Percentiles rank a stretch among this genome's conserved stretches.
These are phyloP conservation scores for Zygosaccharomyces bailii DNA, from an alignment of 805 yeast species.

Conservation along the genomic window DNA sequence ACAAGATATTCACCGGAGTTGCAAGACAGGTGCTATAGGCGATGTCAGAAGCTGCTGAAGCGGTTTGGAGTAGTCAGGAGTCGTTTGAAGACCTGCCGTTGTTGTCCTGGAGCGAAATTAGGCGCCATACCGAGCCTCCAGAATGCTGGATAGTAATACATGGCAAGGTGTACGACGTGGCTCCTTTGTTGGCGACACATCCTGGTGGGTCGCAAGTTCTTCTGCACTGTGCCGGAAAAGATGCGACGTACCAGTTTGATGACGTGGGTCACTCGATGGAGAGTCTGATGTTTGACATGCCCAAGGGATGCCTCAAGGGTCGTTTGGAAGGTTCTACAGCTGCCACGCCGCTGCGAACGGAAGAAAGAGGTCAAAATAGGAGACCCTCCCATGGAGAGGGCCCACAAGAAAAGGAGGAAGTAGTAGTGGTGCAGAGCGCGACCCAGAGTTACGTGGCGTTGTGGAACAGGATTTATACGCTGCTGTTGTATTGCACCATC, in stretches of 20 bases:
- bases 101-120: constrained; percentile 18
- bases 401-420: constrained; percentile 2
- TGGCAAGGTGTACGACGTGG: constrained; percentile 26
- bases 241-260: constrained; percentile 27
- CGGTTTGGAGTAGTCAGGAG: background rate
- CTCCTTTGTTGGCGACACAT: constrained; percentile 24
- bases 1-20: background rate
- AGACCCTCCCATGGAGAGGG: background rate
- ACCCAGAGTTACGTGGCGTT: constrained; percentile 7
- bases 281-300: constrained; percentile 39
- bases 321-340: constrained; percentile 29
- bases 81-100: constrained; percentile 7
- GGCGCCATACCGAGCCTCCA: constrained; percentile 13
- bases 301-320: constrained; percentile 53
- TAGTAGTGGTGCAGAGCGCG: constrained; percentile 11
- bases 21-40: background rate
- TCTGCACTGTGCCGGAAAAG: constrained; percentile 26
- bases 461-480: constrained; percentile 13
- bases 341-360: background rate
- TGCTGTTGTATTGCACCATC: constrained; percentile 11
- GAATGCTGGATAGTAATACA: constrained; percentile 29
- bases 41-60: background rate
- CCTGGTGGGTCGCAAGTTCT: constrained; percentile 30
- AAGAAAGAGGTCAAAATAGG: background rate
- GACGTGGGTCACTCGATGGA: constrained; percentile 33